These are phyloP conservation scores for Phytophthora macrochlamydospora DNA, from an alignment of 352 stramenopile genomes.

Conservation along the genomic window DNA sequence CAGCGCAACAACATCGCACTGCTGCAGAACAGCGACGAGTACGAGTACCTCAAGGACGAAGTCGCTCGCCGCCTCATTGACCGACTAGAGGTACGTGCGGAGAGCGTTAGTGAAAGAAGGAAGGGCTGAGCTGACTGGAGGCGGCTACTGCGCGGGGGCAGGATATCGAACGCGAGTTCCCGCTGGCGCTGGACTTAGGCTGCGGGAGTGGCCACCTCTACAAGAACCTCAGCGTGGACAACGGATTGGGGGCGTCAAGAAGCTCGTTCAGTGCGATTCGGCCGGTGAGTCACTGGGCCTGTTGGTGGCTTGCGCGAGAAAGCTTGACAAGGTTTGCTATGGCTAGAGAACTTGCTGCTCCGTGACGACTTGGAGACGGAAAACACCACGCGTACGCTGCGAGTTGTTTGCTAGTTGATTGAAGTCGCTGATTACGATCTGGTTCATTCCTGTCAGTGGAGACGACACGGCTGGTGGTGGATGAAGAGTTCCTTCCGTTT, in stretches of 20 bases:
- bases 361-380: slow-evolving; percentile 50
- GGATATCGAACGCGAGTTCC: slow-evolving; percentile 86
- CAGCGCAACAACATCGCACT: slow-evolving; percentile 81
- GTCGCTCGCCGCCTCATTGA: slow-evolving; percentile 84
- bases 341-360: slow-evolving; percentile 72
- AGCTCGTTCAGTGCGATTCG: slow-evolving; percentile 82
- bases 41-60: slow-evolving; percentile 89
- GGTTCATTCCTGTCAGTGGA: slow-evolving; percentile 42
- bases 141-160: slow-evolving; percentile 14
- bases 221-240: slow-evolving; percentile 77
- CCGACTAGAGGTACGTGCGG: slow-evolving; percentile 60
- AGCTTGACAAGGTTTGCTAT: slow-evolving; percentile 32
- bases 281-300: slow-evolving; percentile 34
- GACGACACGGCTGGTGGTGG: slow-evolving; percentile 77
- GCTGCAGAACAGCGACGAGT: slow-evolving; percentile 66
- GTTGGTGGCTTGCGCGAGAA: slow-evolving; percentile 32
- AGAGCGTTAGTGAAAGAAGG: neutral
- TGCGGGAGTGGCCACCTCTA: slow-evolving; percentile 84
- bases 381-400: slow-evolving; percentile 17
- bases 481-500: slow-evolving; percentile 96
- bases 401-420: slow-evolving; percentile 3
- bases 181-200: slow-evolving; percentile 78
- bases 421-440: neutral
- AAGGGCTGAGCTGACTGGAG: neutral
- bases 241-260: slow-evolving; percentile 77